Percentiles rank a stretch among this genome's conserved stretches.
Evolutionary conservation across 2,329 filamentous ascomycete species (phyloP).

Genomic region (Ceratocystiopsis brevicomis): DNA sequence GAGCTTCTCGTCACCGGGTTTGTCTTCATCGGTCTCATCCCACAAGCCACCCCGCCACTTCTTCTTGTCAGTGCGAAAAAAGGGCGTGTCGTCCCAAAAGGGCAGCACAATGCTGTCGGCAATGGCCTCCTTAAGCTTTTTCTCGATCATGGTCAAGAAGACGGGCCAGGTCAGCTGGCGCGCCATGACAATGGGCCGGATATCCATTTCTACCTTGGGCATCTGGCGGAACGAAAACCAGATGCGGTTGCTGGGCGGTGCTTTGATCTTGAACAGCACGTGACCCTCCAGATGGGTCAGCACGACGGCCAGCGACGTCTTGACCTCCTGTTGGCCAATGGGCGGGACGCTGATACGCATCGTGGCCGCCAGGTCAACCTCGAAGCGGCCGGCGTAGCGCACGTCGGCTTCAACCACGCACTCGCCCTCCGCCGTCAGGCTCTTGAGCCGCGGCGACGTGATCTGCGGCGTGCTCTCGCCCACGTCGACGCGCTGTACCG

Average conservation of each 20-base stretch:
- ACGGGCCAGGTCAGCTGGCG: slow-evolving; percentile 89
- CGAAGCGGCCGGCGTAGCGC: slow-evolving; percentile 74
- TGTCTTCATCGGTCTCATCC: slow-evolving; percentile 23
- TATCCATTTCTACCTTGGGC: slow-evolving; percentile 83
- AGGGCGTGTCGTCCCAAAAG: slow-evolving; percentile 92
- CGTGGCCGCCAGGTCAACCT: slow-evolving; percentile 79
- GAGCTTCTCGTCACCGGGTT: slow-evolving; percentile 16
- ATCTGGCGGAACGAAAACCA: slow-evolving; percentile 92
- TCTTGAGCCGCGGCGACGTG: slow-evolving; percentile 71
- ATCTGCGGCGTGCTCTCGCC: slow-evolving; percentile 76
- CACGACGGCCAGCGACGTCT: slow-evolving; percentile 69
- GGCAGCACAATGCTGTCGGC: slow-evolving; percentile 80
- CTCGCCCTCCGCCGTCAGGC: slow-evolving; percentile 82
- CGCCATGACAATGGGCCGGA: slow-evolving; percentile 88
- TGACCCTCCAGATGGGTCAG: slow-evolving; percentile 76
- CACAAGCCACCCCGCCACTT: slow-evolving; percentile 73
- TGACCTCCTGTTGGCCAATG: slow-evolving; percentile 79
- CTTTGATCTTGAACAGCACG: slow-evolving; percentile 70
- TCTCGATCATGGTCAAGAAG: slow-evolving; percentile 85
- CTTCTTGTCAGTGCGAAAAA: slow-evolving; percentile 64
- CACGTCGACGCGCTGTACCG: slow-evolving; percentile 66
- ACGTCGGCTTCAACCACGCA: slow-evolving; percentile 74
- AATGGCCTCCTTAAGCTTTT: slow-evolving; percentile 80
- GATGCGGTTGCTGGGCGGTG: slow-evolving; percentile 84
- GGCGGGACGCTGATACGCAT: slow-evolving; percentile 72